Base-by-base conservation (phyloP, 345 rosid genomes). In the Eucalyptus curtisii region DNA sequence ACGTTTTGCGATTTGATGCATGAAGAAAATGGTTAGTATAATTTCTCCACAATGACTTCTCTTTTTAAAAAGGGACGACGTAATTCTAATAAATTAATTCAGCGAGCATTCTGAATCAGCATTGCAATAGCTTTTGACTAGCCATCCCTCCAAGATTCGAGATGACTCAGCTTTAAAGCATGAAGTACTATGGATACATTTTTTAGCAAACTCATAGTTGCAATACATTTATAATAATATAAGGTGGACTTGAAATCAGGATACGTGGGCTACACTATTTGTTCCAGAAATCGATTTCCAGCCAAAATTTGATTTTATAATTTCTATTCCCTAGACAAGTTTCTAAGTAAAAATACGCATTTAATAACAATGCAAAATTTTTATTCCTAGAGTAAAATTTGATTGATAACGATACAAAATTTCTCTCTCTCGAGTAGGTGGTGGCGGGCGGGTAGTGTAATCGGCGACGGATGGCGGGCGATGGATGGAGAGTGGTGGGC, bases 391-490 rank as follows among this genome's bases (percentile, higher is more conserved):
- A 52, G 0, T 52, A 20, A 52, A 52, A 52, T 19, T 52, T 52
- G 5, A 52, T 20, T 3, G 20, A 52, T 52, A 52, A 52, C 0
- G 4, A 52, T 52, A 52, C 0, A 2, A 8, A 52, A 52, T 7
- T 52, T 52, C 10, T 52, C 4, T 52, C 1, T 52, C 25, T 52
- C 10, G 3, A 20, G 57, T 20, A 19, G 5, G 25, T 52, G 25
- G 25, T 52, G 25, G 57, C 0, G 7, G 1, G 10, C 1, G 8
- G 4, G 55, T 8, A 52, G 0, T 10, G 2, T 2, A 25, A 52
- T 4, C 1, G 1, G 25, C 1, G 10, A 52, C 2, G 5, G 4
- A 52, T 20, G 57, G 57, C 1, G 22, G 57, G 10, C 3, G 25
- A 7, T 52, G 57, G 25, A 52, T 52, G 57, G 57, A 52, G 25